Base-by-base conservation (phyloP, 345 rosid genomes). In the Salix purpurea region DNA sequence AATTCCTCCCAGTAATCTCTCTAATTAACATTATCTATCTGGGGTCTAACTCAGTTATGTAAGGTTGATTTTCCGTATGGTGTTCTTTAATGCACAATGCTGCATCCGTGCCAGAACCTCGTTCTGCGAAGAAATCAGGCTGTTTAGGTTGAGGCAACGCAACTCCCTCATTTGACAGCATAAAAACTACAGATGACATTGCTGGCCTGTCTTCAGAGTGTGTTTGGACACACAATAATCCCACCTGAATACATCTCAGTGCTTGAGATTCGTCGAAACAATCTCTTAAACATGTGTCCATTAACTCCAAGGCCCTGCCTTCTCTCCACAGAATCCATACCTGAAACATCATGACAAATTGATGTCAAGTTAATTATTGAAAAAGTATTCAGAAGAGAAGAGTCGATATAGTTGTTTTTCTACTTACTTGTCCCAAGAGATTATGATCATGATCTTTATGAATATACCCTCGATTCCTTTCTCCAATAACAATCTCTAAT, bases 241-340 rank as follows among this genome's bases (percentile, higher is more conserved):
- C 72, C 60, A 69, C 60, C 8, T 69, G 72, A 69, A 46, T 46
- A 24, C 72, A 69, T 0, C 58, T 46, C 7, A 69, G 16, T 8
- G 39, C 48, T 19, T 67, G 28, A 2, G 24, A 21, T 67, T 36
- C 39, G 3, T 19, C 12, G 26, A 15, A 39, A 6, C 69, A 24
- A 18, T 69, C 75, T 44, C 7, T 6, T 15, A 67, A 21, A 13
- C 70, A 13, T 67, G 6, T 7, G 16, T 67, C 70, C 28, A 74
- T 18, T 2, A 37, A 13, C 12, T 77, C 67, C 69, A 30, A 39
- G 34, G 66, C 67, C 21, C 75, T 65, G 16, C 71, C 76, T 26
- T 73, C 78, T 3, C n/a, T 71, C 78, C 74, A 83, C 19, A 48
- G 2, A 42, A 44, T 0, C 68, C 79, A 80, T 37, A 74, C 77